Percentiles rank a stretch among this genome's conserved stretches.
Conservation (phyloP, 2,329 filamentous ascomycete species). For the Fusarium euwallaceae region DNA sequence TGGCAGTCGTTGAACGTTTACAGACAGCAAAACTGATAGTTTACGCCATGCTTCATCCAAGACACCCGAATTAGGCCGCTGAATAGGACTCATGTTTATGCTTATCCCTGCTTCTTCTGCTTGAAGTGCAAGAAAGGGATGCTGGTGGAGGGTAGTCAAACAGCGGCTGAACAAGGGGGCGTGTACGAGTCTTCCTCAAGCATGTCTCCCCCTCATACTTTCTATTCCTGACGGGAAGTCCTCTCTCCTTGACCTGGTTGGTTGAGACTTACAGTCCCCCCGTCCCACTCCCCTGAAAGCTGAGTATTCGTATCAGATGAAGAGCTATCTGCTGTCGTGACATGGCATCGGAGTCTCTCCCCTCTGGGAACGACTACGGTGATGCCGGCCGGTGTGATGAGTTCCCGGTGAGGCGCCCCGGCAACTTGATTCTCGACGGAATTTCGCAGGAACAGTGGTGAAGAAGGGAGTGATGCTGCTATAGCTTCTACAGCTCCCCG, state of each 20-base stretch:
- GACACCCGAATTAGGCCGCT: slow-evolving; percentile 7
- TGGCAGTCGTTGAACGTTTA: slow-evolving; percentile 3
- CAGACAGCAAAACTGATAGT: background rate
- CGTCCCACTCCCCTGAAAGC: background rate
- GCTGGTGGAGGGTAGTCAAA: background rate
- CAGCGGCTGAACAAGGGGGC: slow-evolving; percentile 1
- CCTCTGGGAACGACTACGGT: background rate
- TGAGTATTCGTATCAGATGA: slow-evolving; percentile 35
- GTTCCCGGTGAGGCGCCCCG: slow-evolving; percentile 39
- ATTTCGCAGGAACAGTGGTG: slow-evolving; percentile 14
- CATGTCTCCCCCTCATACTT: background rate
- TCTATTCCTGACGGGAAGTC: too few relatives aligned
- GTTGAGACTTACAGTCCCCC: background rate
- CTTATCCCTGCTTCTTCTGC: slow-evolving; percentile 7
- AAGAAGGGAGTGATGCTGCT: slow-evolving; percentile 25
- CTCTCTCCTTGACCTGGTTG: background rate
- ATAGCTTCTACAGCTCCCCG: slow-evolving; percentile 45
- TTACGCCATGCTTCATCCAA: background rate
- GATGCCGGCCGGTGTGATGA: background rate
- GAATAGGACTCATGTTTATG: slow-evolving; percentile 23
- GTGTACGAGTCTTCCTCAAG: background rate
- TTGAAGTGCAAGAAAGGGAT: background rate
- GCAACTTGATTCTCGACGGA: slow-evolving; percentile 15
- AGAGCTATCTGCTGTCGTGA: slow-evolving; percentile 41
- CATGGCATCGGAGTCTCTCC: slow-evolving; percentile 18